Base-by-base conservation (phyloP, 2,329 filamentous ascomycete species). In the Lasiodiplodia gonubiensis region DNA sequence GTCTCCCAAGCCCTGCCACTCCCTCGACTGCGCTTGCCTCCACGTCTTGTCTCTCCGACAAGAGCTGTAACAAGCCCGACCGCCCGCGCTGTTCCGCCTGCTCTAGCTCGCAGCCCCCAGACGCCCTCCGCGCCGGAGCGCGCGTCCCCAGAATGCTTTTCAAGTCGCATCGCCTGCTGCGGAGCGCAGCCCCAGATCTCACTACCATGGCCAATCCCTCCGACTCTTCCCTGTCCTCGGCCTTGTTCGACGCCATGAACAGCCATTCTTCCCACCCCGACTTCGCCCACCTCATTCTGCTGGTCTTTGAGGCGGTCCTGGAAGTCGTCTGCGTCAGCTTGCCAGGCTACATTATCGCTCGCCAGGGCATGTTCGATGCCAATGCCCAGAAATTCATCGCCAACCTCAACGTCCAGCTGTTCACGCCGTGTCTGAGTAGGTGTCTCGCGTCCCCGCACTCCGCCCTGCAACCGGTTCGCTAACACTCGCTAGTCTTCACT, bases 341-440 rank as follows among this genome's bases (percentile, higher is more conserved):
- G 72, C 95, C 95, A 0, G 95, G 95, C 33, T 99, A 97, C 80
- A 90, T 99, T 70, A 89, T 97, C 65, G 95, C 95, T 14, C 86
- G 91, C 48, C 86, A 93, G 73, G 95, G 95, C 77, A 92, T 97
- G 82, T 98, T 99, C 80, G 93, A 97, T 80, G 93, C 92, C 70
- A 93, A 97, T 63, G 92, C 94, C 78, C 95, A 99, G 79, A 98
- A 97, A 80, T 96, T 99, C 76, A 85, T 97, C 61, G 94, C 95
- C 65, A 97, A 99, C 76, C 85, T 99, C 72, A 99, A 99, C 79
- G 93, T 97, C 68, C 92, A 92, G 82, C 86, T 99, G 51, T 99
- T 99, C 80, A 99, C 95, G 35, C 95, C 95, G 71, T 98, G 95
- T 79, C 88, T 99, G 70, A 96, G 92, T 96, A 88, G 70, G 90